Evolutionary conservation across 225 moss, liverwort and hornwort species (phyloP).

Genomic region (Asterella californica): DNA sequence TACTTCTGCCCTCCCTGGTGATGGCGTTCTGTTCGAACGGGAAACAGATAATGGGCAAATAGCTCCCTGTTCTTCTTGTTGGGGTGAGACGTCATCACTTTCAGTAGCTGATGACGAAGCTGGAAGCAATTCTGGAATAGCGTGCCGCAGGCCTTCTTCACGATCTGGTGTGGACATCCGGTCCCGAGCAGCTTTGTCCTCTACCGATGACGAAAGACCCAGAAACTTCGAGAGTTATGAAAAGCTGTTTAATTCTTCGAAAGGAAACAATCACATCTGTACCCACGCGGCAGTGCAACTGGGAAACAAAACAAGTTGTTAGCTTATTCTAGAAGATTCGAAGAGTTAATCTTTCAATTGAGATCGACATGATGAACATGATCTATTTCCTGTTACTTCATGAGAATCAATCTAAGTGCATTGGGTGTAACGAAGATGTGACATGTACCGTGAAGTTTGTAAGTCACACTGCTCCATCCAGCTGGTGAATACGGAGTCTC

Average conservation of each 20-base stretch:
- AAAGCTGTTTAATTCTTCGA: neutral
- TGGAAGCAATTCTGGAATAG: neutral
- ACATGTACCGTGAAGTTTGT: neutral
- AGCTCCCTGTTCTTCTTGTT: neutral
- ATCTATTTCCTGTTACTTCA: neutral
- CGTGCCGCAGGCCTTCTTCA: neutral
- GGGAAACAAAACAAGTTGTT: neutral
- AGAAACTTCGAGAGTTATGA: neutral
- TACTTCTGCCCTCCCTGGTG: neutral
- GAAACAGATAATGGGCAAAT: neutral
- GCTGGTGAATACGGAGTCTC: neutral
- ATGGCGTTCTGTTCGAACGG: neutral
- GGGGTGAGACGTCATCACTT: neutral
- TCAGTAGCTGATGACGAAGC: neutral
- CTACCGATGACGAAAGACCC: neutral
- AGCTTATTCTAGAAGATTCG: neutral
- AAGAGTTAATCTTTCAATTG: neutral
- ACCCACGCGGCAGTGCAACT: too few relatives aligned
- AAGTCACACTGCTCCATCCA: neutral
- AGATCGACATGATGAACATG: neutral
- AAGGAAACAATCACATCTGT: neutral
- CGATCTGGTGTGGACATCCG: slow-evolving; percentile 5
- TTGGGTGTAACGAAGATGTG: neutral
- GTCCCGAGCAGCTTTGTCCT: neutral
- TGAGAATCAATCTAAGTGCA: neutral